These are phyloP conservation scores for Medicago ruthenica DNA, from an alignment of 306 rosid genomes.

Conservation along the genomic window DNA sequence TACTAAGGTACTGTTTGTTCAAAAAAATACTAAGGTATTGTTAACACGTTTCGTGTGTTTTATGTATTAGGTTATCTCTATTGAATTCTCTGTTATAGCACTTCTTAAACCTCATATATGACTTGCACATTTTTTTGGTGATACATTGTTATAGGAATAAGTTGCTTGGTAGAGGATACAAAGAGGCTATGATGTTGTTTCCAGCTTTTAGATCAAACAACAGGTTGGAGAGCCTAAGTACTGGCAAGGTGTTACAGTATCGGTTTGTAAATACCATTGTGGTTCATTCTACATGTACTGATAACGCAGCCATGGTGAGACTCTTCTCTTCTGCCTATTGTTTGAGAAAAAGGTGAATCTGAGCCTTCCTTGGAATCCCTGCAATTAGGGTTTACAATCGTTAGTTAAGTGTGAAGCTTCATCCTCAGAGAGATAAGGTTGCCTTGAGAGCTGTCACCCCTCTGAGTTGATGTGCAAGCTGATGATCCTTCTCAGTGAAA, in stretches of 20 bases:
- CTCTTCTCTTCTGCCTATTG: constrained; percentile 12
- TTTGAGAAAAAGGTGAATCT: constrained; percentile 34
- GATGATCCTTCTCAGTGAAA: constrained; percentile 25
- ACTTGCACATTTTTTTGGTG: background rate
- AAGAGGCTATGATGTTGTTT: constrained; percentile 42
- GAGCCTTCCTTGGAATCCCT: constrained; percentile 14
- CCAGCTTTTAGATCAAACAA: constrained; percentile 22
- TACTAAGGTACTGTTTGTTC: too few relatives aligned
- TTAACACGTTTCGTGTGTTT: background rate
- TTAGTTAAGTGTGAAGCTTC: constrained; percentile 40
- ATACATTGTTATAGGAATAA: background rate
- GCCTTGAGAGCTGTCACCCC: constrained; percentile 38
- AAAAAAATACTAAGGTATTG: too few relatives aligned
- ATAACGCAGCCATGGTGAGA: constrained; percentile 33
- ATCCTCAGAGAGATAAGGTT: constrained; percentile 36
- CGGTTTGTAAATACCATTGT: background rate
- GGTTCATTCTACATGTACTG: constrained; percentile 31
- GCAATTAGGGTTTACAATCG: background rate
- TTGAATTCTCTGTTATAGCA: background rate
- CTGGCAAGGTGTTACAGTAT: constrained; percentile 38
- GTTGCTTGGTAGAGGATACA: background rate
- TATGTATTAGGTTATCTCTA: background rate
- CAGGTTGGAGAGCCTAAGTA: constrained; percentile 24
- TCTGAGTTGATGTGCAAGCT: constrained; percentile 32
- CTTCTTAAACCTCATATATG: background rate